Conservation (phyloP, 768 basidiomycete genomes). For the Phanerochaete sordida region DNA sequence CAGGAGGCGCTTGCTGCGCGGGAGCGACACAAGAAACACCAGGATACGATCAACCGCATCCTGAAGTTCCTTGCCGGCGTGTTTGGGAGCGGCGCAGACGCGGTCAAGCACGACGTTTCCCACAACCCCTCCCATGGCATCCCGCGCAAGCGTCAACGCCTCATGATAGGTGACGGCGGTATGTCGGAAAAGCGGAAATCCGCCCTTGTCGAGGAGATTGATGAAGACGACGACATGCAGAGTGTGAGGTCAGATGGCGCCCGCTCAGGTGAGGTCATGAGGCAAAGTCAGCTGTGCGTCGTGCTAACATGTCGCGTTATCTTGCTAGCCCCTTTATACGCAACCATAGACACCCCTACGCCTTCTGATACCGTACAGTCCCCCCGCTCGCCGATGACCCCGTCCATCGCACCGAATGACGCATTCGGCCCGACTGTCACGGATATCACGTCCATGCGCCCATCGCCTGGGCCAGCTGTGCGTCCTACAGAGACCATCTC, state of each 20-base stretch:
- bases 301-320: neutral
- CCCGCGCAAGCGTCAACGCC: constrained; percentile 45
- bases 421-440: constrained; percentile 12
- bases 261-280: neutral
- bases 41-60: constrained; percentile 95
- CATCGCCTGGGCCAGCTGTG: neutral
- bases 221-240: constrained; percentile 38
- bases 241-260: constrained; percentile 13
- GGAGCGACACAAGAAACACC: constrained; percentile 84
- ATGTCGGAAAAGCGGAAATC: constrained; percentile 35
- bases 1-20: constrained; percentile 80
- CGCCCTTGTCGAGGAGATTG: constrained; percentile 30
- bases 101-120: constrained; percentile 33
- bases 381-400: constrained; percentile 29
- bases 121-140: constrained; percentile 40
- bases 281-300: neutral
- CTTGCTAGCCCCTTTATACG: constrained; percentile 21
- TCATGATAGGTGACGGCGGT: constrained; percentile 63
- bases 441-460: constrained; percentile 4
- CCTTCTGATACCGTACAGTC: constrained; percentile 31
- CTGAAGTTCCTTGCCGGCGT: constrained; percentile 93
- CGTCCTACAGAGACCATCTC: constrained; percentile 4
- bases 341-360: constrained; percentile 44
- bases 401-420: constrained; percentile 33
- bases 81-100: constrained; percentile 53